These are phyloP conservation scores for Sclerotinia minor DNA, from an alignment of 2,329 filamentous ascomycete species.

Conservation along the genomic window DNA sequence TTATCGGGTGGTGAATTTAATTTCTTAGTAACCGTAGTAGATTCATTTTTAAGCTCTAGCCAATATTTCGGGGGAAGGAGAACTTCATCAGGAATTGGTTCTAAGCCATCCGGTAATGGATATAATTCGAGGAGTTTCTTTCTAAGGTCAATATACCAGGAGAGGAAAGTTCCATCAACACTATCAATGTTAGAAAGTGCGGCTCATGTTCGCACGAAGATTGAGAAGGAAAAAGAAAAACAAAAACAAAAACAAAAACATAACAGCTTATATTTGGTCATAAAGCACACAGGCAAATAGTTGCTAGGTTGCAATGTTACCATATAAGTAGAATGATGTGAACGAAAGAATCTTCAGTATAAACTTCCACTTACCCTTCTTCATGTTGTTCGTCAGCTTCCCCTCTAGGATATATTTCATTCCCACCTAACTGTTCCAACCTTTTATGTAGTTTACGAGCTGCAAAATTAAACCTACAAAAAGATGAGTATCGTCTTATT, in stretches of 20 bases:
- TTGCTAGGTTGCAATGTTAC: background rate
- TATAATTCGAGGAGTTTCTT: slow-evolving; percentile 64
- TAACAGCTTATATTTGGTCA: background rate
- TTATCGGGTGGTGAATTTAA: background rate
- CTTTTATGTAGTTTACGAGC: slow-evolving; percentile 84
- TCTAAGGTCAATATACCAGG: slow-evolving; percentile 71
- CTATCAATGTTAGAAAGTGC: slow-evolving; percentile 46
- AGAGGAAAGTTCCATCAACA: slow-evolving; percentile 76
- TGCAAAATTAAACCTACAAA: slow-evolving; percentile 82
- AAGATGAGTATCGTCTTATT: slow-evolving; percentile 25
- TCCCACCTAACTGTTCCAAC: slow-evolving; percentile 78
- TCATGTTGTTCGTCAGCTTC: slow-evolving; percentile 94
- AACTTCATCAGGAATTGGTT: slow-evolving; percentile 71
- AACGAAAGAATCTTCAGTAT: background rate
- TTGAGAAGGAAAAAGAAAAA: background rate
- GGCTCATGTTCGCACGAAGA: background rate
- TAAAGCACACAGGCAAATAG: background rate
- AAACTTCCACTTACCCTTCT: slow-evolving; percentile 68
- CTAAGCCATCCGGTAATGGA: slow-evolving; percentile 65
- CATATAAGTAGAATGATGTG: too few relatives aligned
- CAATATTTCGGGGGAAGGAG: slow-evolving; percentile 66
- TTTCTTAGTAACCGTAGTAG: background rate
- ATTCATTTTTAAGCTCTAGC: slow-evolving; percentile 19
- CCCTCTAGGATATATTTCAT: slow-evolving; percentile 71
- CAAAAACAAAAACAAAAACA: background rate